A percentile compares a stretch with the other conserved stretches of the same genome.
Conservation (phyloP, 2,329 filamentous ascomycete genomes). For the Dichotomopilus funicola region DNA sequence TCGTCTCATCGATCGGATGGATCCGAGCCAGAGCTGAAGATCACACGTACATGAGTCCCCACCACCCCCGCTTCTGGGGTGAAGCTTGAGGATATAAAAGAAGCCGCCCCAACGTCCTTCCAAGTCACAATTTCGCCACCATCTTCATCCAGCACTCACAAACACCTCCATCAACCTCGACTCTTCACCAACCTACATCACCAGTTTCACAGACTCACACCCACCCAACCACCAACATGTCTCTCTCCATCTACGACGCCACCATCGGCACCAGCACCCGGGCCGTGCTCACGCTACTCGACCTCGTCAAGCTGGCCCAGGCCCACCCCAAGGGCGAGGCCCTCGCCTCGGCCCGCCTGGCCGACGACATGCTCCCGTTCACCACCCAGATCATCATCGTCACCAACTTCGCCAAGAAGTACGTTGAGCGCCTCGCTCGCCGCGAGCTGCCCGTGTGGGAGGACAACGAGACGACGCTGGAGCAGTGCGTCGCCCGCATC, state of each 20-base stretch:
- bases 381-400: constrained; percentile 31
- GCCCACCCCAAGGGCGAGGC: constrained; percentile 25
- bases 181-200: background rate
- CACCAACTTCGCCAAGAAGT: constrained; percentile 27
- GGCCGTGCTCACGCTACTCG: constrained; percentile 24
- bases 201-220: background rate
- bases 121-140: too few species aligned
- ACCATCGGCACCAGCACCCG: constrained; percentile 24
- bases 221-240: constrained; percentile 21
- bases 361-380: constrained; percentile 33
- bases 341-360: constrained; percentile 24
- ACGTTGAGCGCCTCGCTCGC: constrained; percentile 26
- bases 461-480: constrained; percentile 30
- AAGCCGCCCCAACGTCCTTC: too few species aligned
- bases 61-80: background rate
- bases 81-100: background rate
- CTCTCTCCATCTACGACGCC: constrained; percentile 27
- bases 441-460: constrained; percentile 20
- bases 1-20: too few species aligned
- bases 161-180: background rate
- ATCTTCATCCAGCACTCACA: background rate
- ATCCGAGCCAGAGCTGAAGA: too few species aligned
- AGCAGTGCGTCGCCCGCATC: constrained; percentile 27
- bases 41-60: background rate
- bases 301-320: constrained; percentile 29